Conservation (phyloP, 257 asterid species). For the Solanum arcanum region DNA sequence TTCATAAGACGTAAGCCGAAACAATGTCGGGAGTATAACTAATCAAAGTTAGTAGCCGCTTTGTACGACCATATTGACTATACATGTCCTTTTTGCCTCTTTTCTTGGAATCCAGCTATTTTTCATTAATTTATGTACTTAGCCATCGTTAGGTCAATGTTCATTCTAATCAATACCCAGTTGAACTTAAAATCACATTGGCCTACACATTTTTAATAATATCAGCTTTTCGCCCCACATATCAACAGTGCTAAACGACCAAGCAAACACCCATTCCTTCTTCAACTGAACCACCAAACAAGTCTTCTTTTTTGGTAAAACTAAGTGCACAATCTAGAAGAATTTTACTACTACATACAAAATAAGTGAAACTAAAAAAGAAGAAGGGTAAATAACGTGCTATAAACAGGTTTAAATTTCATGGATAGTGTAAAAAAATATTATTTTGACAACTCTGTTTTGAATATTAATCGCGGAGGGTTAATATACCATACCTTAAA, state of each 20-base stretch:
- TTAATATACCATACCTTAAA: background rate
- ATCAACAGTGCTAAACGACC: background rate
- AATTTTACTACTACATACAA: background rate
- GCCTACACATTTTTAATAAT: background rate
- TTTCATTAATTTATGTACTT: background rate
- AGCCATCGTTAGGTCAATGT: background rate
- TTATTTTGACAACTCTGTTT: background rate
- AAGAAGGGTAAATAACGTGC: no score
- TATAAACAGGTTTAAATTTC: background rate
- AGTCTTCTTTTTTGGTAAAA: background rate
- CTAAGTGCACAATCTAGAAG: background rate
- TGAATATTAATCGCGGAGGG: background rate
- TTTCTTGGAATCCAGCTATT: slow-evolving; percentile 1
- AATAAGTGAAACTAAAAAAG: no score
- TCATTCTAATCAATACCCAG: background rate
- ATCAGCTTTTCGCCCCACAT: background rate
- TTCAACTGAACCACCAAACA: background rate
- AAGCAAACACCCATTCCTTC: background rate
- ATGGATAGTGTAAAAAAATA: background rate
- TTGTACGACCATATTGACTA: background rate
- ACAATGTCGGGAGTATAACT: no score
- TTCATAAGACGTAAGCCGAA: background rate
- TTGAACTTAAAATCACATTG: background rate
- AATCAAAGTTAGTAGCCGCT: background rate
- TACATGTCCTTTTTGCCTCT: background rate